Evolutionary conservation across 2,329 filamentous ascomycete genomes (phyloP).

Genomic region (Ramularia endophylla): DNA sequence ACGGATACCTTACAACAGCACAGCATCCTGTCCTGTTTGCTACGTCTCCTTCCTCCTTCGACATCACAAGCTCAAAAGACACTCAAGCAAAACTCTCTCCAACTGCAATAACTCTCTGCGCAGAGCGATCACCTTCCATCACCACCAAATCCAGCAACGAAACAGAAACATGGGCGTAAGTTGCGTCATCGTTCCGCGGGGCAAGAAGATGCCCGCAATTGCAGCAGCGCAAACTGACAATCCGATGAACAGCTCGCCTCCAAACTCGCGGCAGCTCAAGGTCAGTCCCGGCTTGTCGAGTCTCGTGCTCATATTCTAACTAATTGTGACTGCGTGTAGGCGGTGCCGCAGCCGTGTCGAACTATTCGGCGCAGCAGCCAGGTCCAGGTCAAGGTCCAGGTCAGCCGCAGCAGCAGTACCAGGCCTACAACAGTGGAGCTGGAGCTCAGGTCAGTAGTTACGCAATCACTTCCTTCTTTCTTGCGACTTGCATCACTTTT

Average conservation of each 20-base stretch:
- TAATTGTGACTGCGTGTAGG: conserved; percentile 11
- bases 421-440: conserved; percentile 44
- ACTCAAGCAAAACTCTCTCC: too few relatives aligned
- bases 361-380: conserved; percentile 25
- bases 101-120: too few relatives aligned
- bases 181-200: neutral
- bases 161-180: neutral
- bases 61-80: too few relatives aligned
- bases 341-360: conserved; percentile 21
- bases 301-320: neutral
- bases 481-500: conserved; percentile 2
- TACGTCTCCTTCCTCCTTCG: too few relatives aligned
- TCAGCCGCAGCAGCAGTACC: conserved; percentile 44
- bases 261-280: conserved; percentile 42
- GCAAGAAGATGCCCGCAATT: neutral
- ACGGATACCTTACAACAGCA: too few relatives aligned
- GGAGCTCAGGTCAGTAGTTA: conserved; percentile 19
- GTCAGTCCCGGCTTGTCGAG: neutral
- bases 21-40: too few relatives aligned
- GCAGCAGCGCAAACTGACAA: neutral
- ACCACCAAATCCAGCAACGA: too few relatives aligned
- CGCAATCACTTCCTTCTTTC: conserved; percentile 18
- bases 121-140: too few relatives aligned
- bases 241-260: conserved; percentile 35
- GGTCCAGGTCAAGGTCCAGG: conserved; percentile 13